Evolutionary conservation across 78 protist genomes (phyloP).

Genomic region (Isochrysis galbana): DNA sequence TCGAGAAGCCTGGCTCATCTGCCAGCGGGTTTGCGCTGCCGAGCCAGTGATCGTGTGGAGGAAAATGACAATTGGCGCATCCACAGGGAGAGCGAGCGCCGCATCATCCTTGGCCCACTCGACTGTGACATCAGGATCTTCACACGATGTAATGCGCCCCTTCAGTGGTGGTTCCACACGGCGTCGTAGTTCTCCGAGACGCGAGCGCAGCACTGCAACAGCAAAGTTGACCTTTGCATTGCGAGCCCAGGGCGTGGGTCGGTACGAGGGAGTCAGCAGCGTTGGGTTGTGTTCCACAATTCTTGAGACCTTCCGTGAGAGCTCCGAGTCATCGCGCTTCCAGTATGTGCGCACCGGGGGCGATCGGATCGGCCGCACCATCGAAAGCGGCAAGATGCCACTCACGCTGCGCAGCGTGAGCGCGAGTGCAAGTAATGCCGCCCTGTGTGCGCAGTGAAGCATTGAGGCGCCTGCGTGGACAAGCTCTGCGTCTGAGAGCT

Average conservation of each 20-base stretch:
- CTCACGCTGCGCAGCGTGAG: no score
- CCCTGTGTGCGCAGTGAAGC: no score
- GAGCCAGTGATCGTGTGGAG: background rate
- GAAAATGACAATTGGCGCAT: background rate
- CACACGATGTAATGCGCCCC: background rate
- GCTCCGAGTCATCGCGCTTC: no score
- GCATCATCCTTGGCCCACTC: background rate
- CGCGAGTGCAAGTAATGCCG: no score
- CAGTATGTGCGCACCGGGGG: no score
- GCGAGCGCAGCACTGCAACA: background rate
- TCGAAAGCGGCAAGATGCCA: no score
- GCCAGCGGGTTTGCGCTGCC: conserved; percentile 7
- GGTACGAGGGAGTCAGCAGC: no score
- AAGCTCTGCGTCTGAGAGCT: no score
- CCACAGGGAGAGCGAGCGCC: background rate
- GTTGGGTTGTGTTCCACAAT: no score
- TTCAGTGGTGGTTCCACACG: background rate
- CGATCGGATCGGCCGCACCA: no score
- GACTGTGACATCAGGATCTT: background rate
- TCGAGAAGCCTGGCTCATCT: background rate
- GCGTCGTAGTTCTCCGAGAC: background rate
- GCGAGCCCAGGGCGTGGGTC: background rate
- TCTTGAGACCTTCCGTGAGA: no score
- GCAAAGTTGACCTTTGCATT: background rate
- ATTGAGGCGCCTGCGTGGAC: no score